These are phyloP conservation scores for Fusarium sp. DNA, from an alignment of 2,329 filamentous ascomycete genomes.

Conservation along the genomic window DNA sequence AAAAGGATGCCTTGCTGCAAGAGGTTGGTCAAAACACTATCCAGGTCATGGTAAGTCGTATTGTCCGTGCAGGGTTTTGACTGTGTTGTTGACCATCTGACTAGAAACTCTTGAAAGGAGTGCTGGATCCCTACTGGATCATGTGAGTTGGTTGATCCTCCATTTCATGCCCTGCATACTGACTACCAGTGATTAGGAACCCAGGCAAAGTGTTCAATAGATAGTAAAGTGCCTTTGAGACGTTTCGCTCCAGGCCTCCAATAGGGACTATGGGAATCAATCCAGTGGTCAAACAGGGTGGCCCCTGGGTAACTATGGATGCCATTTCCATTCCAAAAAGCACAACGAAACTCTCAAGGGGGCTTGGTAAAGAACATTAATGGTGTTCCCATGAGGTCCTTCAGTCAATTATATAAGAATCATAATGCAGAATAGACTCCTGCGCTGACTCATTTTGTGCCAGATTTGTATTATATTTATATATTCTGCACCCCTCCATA, in stretches of 20 bases:
- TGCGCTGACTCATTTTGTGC: too few species aligned
- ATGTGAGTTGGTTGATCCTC: background rate
- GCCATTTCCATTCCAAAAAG: background rate
- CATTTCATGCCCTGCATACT: background rate
- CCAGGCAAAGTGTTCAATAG: background rate
- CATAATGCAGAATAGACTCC: too few species aligned
- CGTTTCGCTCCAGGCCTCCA: background rate
- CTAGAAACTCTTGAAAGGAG: background rate
- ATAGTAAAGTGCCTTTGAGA: background rate
- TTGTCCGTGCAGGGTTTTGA: background rate
- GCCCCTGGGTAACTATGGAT: background rate
- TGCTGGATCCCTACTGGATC: background rate
- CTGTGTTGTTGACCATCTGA: background rate
- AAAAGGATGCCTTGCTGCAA: background rate
- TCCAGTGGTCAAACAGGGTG: background rate
- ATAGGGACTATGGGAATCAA: background rate
- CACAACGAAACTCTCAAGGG: background rate
- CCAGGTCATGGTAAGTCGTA: background rate
- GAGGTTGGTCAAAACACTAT: background rate
- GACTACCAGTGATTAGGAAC: background rate
- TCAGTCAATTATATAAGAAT: accelerated
- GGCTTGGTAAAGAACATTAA: background rate
- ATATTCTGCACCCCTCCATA: background rate
- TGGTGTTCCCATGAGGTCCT: accelerated
- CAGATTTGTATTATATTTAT: background rate